phyloP scores from a whole-genome alignment of 257 asterid species.

The Ophiorrhiza pumila region DNA sequence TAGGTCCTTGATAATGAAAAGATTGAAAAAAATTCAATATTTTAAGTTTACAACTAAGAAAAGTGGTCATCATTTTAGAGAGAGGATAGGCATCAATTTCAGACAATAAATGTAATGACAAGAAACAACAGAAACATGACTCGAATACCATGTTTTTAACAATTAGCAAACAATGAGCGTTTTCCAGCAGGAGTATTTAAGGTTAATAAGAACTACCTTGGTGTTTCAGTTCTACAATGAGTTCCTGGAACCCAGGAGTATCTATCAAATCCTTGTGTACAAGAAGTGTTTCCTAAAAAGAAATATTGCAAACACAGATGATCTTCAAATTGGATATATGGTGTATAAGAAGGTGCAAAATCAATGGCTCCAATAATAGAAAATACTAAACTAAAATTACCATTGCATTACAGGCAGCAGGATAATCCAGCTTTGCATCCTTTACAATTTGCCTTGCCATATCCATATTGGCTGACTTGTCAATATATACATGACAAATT shows the following conservation, averaged over 20 bases:
- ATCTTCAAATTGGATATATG: neutral
- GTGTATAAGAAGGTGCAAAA: neutral
- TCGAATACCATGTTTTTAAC: neutral
- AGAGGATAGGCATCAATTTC: too few relatives aligned
- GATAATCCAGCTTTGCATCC: conserved; percentile 82
- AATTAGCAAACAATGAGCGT: neutral
- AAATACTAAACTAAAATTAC: conserved; percentile 22
- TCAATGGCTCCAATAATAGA: neutral
- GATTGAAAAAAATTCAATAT: too few relatives aligned
- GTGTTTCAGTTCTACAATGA: conserved; percentile 58
- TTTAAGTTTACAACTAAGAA: too few relatives aligned
- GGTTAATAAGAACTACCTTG: conserved; percentile 43
- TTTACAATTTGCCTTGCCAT: conserved; percentile 67
- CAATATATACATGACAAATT: conserved; percentile 81
- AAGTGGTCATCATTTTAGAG: too few relatives aligned
- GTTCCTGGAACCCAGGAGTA: conserved; percentile 44
- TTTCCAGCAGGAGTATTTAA: neutral
- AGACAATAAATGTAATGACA: too few relatives aligned
- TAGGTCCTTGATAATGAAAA: too few relatives aligned
- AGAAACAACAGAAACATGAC: too few relatives aligned
- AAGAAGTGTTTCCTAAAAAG: conserved; percentile 67
- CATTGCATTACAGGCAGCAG: conserved; percentile 94
- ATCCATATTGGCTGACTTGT: conserved; percentile 65
- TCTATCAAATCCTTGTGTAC: conserved; percentile 66
- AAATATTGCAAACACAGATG: neutral